Evolutionary conservation across 768 basidiomycete genomes (phyloP).

Genomic region (Suillus occidentalis): DNA sequence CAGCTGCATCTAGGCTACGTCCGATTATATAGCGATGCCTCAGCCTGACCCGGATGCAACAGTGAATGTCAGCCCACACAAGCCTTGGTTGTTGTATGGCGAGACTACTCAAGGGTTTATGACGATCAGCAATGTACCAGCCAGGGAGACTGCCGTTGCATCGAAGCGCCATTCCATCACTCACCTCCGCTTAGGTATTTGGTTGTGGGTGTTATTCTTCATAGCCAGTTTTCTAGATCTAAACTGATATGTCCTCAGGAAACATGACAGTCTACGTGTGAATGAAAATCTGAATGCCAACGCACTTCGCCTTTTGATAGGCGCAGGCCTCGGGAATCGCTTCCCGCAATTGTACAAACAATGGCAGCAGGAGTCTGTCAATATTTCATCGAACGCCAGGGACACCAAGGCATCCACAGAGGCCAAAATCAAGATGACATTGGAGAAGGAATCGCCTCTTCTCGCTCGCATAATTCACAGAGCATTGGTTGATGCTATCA

Average conservation of each 20-base stretch:
- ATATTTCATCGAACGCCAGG: slow-evolving; percentile 1
- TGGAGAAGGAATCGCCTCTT: slow-evolving; percentile 8
- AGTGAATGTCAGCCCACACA: slow-evolving; percentile 8
- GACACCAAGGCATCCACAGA: background rate
- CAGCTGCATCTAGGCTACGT: slow-evolving; percentile 10
- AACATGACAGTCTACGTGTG: slow-evolving; percentile 23
- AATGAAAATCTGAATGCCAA: slow-evolving; percentile 24
- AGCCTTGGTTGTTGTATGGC: slow-evolving; percentile 36
- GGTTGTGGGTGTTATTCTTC: slow-evolving; percentile 21
- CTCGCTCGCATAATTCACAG: slow-evolving; percentile 8
- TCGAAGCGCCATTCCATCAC: background rate
- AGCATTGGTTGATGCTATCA: slow-evolving; percentile 23
- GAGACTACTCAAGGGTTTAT: slow-evolving; percentile 44
- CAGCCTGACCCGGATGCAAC: slow-evolving; percentile 11
- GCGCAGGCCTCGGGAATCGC: slow-evolving; percentile 28
- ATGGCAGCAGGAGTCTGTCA: slow-evolving; percentile 21
- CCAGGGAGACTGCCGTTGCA: background rate
- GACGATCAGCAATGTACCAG: slow-evolving; percentile 26
- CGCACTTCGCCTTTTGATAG: slow-evolving; percentile 26
- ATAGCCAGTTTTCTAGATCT: background rate
- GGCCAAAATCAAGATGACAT: background rate
- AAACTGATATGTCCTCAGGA: slow-evolving; percentile 13
- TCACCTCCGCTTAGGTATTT: slow-evolving; percentile 16
- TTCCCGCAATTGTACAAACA: slow-evolving; percentile 21
- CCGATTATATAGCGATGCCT: slow-evolving; percentile 14